Evolutionary conservation across 768 basidiomycete species (phyloP).

Genomic region (Porphyrellus cyaneotinctus): DNA sequence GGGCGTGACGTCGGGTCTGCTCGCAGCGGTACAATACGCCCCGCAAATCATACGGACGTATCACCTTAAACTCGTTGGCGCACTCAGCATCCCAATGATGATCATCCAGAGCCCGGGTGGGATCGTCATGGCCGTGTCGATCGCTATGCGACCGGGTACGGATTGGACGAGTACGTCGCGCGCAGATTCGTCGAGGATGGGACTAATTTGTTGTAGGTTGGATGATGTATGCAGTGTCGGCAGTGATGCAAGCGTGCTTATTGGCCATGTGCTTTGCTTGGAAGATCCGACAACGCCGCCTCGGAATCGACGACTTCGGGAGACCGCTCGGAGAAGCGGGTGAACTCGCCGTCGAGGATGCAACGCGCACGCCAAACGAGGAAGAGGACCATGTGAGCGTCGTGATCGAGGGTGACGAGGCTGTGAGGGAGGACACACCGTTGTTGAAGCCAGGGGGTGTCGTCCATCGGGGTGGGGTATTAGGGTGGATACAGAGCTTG

Average conservation of each 20-base stretch:
- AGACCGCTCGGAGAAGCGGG: conserved; percentile 37
- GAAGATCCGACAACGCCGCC: conserved; percentile 70
- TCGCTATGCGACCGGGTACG: conserved; percentile 73
- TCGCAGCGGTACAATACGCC: conserved; percentile 82
- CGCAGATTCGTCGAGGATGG: not conserved
- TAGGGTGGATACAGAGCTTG: conserved; percentile 22
- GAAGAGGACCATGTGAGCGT: conserved; percentile 16
- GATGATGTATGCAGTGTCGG: conserved; percentile 78
- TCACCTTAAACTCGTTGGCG: conserved; percentile 75
- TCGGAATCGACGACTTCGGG: conserved; percentile 90
- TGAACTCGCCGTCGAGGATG: not conserved
- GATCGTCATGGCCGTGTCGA: conserved; percentile 79
- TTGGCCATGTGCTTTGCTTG: conserved; percentile 83
- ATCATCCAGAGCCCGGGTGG: conserved; percentile 89
- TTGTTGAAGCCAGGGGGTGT: conserved; percentile 21
- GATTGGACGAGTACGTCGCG: conserved; percentile 72
- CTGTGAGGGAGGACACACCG: conserved; percentile 17
- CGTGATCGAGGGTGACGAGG: conserved; percentile 18
- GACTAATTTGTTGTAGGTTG: conserved; percentile 47
- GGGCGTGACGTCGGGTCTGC: conserved; percentile 72
- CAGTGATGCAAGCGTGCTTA: conserved; percentile 77
- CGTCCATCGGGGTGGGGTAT: conserved; percentile 19
- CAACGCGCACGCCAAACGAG: not conserved
- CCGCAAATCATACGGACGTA: conserved; percentile 87
- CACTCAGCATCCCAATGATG: conserved; percentile 95